Evolutionary conservation across 1,284 basidiomycete species (phyloP), one percentile per base, ranked within the genome.

Genomic region (Cutaneotrichosporon sp.): DNA sequence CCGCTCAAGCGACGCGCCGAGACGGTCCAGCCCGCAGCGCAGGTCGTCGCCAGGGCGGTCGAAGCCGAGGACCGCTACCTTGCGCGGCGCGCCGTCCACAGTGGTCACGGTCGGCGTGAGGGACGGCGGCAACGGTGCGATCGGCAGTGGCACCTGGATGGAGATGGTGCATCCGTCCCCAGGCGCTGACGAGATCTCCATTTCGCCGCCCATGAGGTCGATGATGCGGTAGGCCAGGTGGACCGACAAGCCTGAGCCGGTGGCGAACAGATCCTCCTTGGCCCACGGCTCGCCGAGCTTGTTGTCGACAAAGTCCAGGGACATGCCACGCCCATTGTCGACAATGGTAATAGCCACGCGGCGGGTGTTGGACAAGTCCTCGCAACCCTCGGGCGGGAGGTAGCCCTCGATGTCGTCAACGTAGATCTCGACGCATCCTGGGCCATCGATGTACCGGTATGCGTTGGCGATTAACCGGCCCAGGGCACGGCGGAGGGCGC

Each of bases 151-250:
- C 1, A 78, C 73, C 57, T 78, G 75, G 43, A 79, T 66, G 18
- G 70, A 61, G 20, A 79, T 76, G 14, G 68, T 66, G 34, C 71
- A 72, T 4, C 77, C 78, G 46, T 65, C 61, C 7, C 74, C 74
- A 0, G 70, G 68, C 1, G 72, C 71, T 1, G 77, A 78, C 9
- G 68, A 67, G 43, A 79, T 75, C 31, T 76, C 74, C 68, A 79
- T 74, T 18, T 74, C 65, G 11, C 78, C 78, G 24, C 74, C 75
- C 58, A 79, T 70, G 18, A 77, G 67, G 33, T 78, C 75, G 49
- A 79, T 65, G 55, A 79, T 75, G 14, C 77, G 68, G 52, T 73
- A 76, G 2, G 78, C 76, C 18, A 79, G 68, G 42, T 77, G 76
- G 3, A 78, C 69, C 18, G 72, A 73, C 5, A 78, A 65, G 2